Evolutionary conservation across 2,329 filamentous ascomycete genomes (phyloP), one percentile per base, ranked within the genome.

Genomic region (Alternaria metachromatica): DNA sequence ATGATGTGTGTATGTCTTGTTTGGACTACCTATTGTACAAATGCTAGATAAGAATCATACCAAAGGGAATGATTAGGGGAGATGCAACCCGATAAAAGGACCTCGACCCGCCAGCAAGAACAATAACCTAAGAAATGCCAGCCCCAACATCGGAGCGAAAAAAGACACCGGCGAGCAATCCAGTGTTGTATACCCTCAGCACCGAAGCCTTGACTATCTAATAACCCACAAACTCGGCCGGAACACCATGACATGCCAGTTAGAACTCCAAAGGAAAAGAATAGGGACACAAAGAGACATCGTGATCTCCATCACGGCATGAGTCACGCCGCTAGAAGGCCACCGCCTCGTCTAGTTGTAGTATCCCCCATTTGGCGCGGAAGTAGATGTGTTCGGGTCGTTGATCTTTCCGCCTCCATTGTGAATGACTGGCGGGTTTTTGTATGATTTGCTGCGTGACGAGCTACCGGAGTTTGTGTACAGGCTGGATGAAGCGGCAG

Each of bases 301-400:
- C 5, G 6, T 20, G 6, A n/a, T 25, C 23, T 12, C 23, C n/a
- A 10, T 13, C n/a, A 25, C 4, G 11, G 10, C 41, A 33, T 33
- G 33, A 63, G 18, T 55, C 56, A 45, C 2, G 7, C 37, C 41
- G 4, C 10, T 15, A 12, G n/a, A 50, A 5, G 8, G 4, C 28
- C 10, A 23, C 5, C 11, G 4, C 9, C 18, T 51, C n/a, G 21
- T 26, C 55, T 66, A 78, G 5, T 73, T 68, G 58, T 78, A 76
- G 62, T 78, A 78, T 0, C 75, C 72, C 3, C 71, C 69, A 55
- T 77, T 74, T 1, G 68, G 69, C 18, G 73, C 74, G 30, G 68
- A 72, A 4, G 71, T 72, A 62, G 70, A 75, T 6, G 72, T 74
- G 43, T 75, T 76, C 3, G 75, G 70, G 64, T 76, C 75, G 28